A percentile compares a stretch with the other conserved stretches of the same genome.
These are phyloP conservation scores for Trichosporon sp. DNA, from an alignment of 1,284 basidiomycete genomes.

Conservation along the genomic window DNA sequence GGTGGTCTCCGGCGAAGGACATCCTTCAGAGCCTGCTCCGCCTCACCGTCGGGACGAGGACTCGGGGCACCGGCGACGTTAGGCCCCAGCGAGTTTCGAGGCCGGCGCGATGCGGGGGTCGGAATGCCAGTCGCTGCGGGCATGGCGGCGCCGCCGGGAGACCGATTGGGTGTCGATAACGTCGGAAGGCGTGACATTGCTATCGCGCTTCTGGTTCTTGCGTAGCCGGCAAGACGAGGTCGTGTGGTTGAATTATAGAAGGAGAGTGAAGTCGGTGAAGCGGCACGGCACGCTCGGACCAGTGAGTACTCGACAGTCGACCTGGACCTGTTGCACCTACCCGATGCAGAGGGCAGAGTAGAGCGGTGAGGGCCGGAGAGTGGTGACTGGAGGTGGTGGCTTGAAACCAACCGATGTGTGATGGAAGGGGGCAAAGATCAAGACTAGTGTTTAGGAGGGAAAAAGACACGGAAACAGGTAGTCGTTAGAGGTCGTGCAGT, in stretches of 20 bases:
- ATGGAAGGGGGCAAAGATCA: neutral
- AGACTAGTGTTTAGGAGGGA: neutral
- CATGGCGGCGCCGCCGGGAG: slow-evolving; percentile 19
- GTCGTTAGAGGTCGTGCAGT: slow-evolving; percentile 3
- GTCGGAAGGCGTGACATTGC: slow-evolving; percentile 43
- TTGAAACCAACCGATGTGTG: neutral
- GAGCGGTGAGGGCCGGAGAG: neutral
- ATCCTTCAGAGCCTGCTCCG: slow-evolving; percentile 42
- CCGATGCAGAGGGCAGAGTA: neutral
- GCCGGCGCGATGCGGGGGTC: slow-evolving; percentile 36
- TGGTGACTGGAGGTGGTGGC: neutral
- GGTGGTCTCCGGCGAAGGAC: slow-evolving; percentile 33
- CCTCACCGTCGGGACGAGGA: slow-evolving; percentile 24
- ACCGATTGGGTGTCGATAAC: slow-evolving; percentile 36
- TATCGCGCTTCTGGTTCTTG: neutral
- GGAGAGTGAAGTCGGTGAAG: neutral
- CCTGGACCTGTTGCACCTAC: neutral
- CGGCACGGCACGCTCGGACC: neutral
- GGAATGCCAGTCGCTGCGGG: slow-evolving; percentile 32
- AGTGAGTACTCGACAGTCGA: neutral
- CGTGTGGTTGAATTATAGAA: neutral
- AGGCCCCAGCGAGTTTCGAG: slow-evolving; percentile 43
- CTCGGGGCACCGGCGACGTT: slow-evolving; percentile 1
- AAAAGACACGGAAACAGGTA: slow-evolving; percentile 2
- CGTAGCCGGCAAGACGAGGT: neutral